Evolutionary conservation across 495 filamentous ascomycete species (phyloP).

Genomic region (Copromyces sp.): DNA sequence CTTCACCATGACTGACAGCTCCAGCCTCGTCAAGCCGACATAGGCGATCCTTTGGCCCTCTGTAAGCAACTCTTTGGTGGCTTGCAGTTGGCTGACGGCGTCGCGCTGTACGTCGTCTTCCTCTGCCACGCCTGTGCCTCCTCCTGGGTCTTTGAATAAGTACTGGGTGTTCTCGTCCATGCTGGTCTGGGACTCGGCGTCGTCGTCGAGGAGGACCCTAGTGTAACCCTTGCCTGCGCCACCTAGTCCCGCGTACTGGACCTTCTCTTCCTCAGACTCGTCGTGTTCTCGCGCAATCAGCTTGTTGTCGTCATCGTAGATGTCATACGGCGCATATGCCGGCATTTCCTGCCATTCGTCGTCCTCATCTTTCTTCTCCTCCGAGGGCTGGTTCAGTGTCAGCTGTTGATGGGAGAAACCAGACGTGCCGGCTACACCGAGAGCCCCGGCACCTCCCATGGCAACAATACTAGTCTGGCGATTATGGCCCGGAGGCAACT

Average conservation of each 20-base stretch:
- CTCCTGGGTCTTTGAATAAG: slow-evolving; percentile 63
- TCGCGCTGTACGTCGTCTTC: slow-evolving; percentile 79
- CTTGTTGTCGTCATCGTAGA: slow-evolving; percentile 88
- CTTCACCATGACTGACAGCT: slow-evolving; percentile 64
- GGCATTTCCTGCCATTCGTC: slow-evolving; percentile 89
- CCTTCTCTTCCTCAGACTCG: slow-evolving; percentile 61
- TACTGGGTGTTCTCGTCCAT: slow-evolving; percentile 97
- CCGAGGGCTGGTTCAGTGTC: slow-evolving; percentile 39
- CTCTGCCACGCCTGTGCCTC: slow-evolving; percentile 46
- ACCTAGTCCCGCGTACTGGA: slow-evolving; percentile 63
- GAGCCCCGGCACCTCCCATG: background rate
- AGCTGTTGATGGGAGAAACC: slow-evolving; percentile 90
- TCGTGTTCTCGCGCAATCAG: slow-evolving; percentile 70
- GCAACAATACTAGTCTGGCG: slow-evolving; percentile 21
- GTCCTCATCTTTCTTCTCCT: slow-evolving; percentile 42
- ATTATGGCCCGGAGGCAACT: slow-evolving; percentile 12
- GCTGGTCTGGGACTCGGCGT: slow-evolving; percentile 84
- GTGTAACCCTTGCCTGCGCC: slow-evolving; percentile 94
- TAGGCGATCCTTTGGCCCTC: slow-evolving; percentile 96
- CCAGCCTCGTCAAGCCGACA: slow-evolving; percentile 75
- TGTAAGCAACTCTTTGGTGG: slow-evolving; percentile 90
- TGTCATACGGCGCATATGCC: slow-evolving; percentile 78
- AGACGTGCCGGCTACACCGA: slow-evolving; percentile 39
- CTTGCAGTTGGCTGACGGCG: slow-evolving; percentile 79
- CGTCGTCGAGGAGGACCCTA: slow-evolving; percentile 83